Conservation (phyloP, 2,329 filamentous ascomycete species). For the Sclerotinia trifoliorum region DNA sequence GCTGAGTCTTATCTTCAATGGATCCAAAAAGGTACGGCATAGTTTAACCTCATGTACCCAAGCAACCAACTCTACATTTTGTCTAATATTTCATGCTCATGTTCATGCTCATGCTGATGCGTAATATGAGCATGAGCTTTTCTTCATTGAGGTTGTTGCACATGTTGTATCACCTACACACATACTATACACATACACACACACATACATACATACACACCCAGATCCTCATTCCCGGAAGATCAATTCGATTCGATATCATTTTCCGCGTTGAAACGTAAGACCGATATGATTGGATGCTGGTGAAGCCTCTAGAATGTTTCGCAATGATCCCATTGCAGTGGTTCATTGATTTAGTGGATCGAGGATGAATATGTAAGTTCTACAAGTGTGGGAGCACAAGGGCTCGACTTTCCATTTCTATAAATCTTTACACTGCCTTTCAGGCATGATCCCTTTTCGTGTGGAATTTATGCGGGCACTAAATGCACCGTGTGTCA, state of each 20-base stretch:
- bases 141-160: slow-evolving; percentile 1
- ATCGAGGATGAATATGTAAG: neutral
- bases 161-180: neutral
- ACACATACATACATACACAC: neutral
- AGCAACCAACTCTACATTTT: neutral
- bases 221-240: slow-evolving; percentile 7
- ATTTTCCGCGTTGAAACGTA: slow-evolving; percentile 7
- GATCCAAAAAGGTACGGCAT: neutral
- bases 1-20: neutral
- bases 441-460: neutral
- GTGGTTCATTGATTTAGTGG: slow-evolving; percentile 14
- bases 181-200: neutral
- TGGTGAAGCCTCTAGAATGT: slow-evolving; percentile 16
- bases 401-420: slow-evolving; percentile 1
- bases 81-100: neutral
- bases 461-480: neutral
- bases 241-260: slow-evolving; percentile 11
- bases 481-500: neutral
- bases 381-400: neutral
- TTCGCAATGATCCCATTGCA: slow-evolving; percentile 11
- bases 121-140: neutral
- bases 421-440: neutral
- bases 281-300: slow-evolving; percentile 11
- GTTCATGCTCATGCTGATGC: too few species aligned
- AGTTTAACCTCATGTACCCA: neutral